Base-by-base conservation (phyloP, 2,329 filamentous ascomycete genomes). In the Venturia oleaginea region DNA sequence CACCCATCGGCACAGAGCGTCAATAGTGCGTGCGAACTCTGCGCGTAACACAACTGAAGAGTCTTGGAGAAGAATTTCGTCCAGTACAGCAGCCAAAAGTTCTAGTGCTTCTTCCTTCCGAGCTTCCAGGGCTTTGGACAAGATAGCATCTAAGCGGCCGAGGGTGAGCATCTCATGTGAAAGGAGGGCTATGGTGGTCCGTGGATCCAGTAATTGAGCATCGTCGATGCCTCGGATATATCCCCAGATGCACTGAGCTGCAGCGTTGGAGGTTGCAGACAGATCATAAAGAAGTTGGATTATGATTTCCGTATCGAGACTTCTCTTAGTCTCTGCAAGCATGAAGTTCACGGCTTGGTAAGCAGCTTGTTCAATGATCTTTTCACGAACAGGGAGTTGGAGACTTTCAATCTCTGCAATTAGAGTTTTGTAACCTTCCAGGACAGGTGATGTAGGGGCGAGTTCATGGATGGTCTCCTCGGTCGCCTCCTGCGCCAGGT, bases 11-110 rank as follows among this genome's bases (percentile, higher is more conserved):
- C 89, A 92, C 48, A 94, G 86, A 59, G 86, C 88, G 68, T 93
- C 88, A 64, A 96, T 81, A 65, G 91, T 95, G 67, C 86, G 84
- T 7, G 91, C 87, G 71, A 97, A 95, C 76, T 97, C 92, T 1
- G 92, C 87, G 69, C 91, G 89, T 59, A 97, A 79, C 0, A 89
- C 89, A 46, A 88, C 84, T 0, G 91, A 90, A 55, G 87, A 85
- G 59, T 92, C 90, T 68, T 85, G 90, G 61, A 96, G 83, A 10
- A 97, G 78, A 0, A 92, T 84, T 54, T 91, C 84, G 68, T 94
- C 89, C 67, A 96, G 80, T 54, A 97, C 80, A 54, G 87, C 86
- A 62, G 88, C 86, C n/a, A 97, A 81, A 72, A 96, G 89, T 65
- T 91, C 86, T 3, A 97, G 77, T 1, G 89, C 90, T 27, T 83